These are phyloP conservation scores for Diaporthe ilicicola DNA, from an alignment of 2,329 filamentous ascomycete species.

Conservation along the genomic window DNA sequence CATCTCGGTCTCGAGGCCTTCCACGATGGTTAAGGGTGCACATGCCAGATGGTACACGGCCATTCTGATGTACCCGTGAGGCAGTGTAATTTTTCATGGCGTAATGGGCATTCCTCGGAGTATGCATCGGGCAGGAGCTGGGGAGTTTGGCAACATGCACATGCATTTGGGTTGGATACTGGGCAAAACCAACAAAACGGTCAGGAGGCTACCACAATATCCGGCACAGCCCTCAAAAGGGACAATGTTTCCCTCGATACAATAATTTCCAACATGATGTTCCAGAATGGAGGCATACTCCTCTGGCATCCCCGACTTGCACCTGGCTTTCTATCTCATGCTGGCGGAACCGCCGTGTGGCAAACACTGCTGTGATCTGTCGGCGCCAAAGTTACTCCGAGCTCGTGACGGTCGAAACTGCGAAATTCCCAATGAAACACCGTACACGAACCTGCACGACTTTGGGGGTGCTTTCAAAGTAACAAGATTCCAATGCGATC, in stretches of 20 bases:
- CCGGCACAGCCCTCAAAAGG: background rate
- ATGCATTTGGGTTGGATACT: background rate
- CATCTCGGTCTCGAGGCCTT: background rate
- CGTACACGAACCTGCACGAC: background rate
- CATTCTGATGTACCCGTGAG: background rate
- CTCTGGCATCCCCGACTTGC: slow-evolving; percentile 10
- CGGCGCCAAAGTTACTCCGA: background rate
- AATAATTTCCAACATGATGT: slow-evolving; percentile 2
- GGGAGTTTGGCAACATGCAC: slow-evolving; percentile 3
- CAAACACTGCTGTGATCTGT: background rate
- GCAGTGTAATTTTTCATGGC: slow-evolving; percentile 15
- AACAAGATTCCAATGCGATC: background rate
- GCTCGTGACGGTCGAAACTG: background rate
- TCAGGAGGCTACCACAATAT: background rate
- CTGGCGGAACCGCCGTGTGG: background rate
- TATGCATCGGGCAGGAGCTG: slow-evolving; percentile 1
- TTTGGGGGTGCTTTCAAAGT: background rate
- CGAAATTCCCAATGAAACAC: too few species aligned
- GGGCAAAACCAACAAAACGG: background rate
- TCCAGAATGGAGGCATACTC: slow-evolving; percentile 17
- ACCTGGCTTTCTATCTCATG: background rate
- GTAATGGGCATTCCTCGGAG: slow-evolving; percentile 16
- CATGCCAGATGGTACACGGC: slow-evolving; percentile 10
- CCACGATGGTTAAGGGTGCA: background rate
- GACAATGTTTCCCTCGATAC: background rate